These are phyloP conservation scores for Kodamaea neixiangensis DNA, from an alignment of 805 yeast genomes.

Conservation along the genomic window DNA sequence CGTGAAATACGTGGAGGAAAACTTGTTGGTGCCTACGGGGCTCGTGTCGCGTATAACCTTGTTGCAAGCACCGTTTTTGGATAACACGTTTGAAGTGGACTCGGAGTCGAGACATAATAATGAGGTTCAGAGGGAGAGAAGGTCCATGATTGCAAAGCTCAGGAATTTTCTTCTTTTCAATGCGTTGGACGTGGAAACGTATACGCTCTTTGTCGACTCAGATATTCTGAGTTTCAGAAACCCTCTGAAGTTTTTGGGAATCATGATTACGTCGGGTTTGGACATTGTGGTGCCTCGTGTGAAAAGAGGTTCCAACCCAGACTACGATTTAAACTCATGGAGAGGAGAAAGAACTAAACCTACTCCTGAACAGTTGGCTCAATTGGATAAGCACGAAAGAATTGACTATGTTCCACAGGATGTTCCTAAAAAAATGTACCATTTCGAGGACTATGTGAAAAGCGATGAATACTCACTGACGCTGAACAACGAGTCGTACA, in stretches of 20 bases:
- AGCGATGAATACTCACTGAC: conserved; percentile 11
- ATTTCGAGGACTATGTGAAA: conserved; percentile 23
- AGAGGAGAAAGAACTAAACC: conserved; percentile 39
- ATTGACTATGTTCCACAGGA: conserved; percentile 38
- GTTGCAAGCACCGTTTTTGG: conserved; percentile 37
- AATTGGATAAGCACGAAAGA: conserved; percentile 28
- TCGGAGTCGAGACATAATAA: conserved; percentile 28
- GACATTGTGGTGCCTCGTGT: conserved; percentile 43
- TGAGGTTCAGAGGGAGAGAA: conserved; percentile 32
- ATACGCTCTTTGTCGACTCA: conserved; percentile 39
- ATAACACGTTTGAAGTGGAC: conserved; percentile 19
- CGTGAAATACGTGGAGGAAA: conserved; percentile 17
- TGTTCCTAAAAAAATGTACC: conserved; percentile 26
- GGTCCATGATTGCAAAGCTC: conserved; percentile 38
- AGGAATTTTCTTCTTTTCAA: conserved; percentile 36
- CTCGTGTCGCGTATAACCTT: conserved; percentile 22
- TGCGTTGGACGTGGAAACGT: conserved; percentile 30
- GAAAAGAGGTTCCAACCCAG: conserved; percentile 21
- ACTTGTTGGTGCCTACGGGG: neutral
- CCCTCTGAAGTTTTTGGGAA: conserved; percentile 21
- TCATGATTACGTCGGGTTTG: conserved; percentile 28
- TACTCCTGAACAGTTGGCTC: conserved; percentile 23
- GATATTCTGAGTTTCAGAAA: conserved; percentile 31
- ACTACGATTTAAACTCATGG: conserved; percentile 45
- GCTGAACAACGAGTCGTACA: conserved; percentile 12